phyloP scores from a whole-genome alignment of 2,329 filamentous ascomycete genomes.

The Sporothrix humicola region DNA sequence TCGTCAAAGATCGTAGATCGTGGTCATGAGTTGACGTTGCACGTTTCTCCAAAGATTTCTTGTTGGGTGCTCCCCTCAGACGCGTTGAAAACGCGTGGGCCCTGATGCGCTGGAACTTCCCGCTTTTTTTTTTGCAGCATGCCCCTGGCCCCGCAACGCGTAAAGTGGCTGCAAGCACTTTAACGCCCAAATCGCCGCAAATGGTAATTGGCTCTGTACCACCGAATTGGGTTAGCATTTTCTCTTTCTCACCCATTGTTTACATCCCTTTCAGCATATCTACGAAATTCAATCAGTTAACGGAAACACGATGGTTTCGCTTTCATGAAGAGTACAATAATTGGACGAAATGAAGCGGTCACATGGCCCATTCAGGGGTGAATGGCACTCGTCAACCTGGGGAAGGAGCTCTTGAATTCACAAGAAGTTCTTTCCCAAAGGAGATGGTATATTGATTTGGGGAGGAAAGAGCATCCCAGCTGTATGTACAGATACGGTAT shows the following conservation, averaged over 20 bases:
- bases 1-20: neutral
- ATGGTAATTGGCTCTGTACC: neutral
- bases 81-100: conserved; percentile 24
- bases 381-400: no score
- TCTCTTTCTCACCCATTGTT: no score
- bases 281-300: no score
- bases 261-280: neutral
- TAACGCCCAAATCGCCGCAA: neutral
- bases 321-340: no score
- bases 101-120: neutral
- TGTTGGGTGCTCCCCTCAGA: neutral
- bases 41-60: conserved; percentile 11
- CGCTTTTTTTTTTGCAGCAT: conserved; percentile 18
- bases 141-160: conserved; percentile 30
- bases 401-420: neutral
- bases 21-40: neutral
- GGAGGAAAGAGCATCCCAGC: neutral
- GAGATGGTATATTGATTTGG: neutral
- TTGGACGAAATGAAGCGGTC: neutral
- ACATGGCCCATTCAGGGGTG: neutral
- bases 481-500: neutral
- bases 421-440: neutral
- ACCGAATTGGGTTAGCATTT: neutral
- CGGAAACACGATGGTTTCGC: no score
- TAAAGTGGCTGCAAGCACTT: conserved; percentile 39